Evolutionary conservation across 345 rosid species (phyloP).

Genomic region (Triadica sebifera): DNA sequence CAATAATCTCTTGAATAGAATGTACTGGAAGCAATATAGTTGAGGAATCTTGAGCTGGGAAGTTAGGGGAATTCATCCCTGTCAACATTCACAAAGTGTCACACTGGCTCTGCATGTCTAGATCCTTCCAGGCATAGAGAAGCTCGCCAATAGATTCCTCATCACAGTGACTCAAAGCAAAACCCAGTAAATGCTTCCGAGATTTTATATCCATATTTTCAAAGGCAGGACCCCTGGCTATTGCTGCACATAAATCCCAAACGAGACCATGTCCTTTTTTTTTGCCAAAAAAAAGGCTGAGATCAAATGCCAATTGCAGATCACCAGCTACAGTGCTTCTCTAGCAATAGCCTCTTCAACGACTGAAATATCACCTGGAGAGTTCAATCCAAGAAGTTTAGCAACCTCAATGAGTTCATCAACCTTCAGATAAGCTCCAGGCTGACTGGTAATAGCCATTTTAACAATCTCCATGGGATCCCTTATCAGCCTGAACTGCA

Average conservation of each 20-base stretch:
- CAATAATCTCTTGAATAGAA: constrained; percentile 44
- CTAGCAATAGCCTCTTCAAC: constrained; percentile 98
- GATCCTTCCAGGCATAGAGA: constrained; percentile 95
- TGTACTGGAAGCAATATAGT: constrained; percentile 26
- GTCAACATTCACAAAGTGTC: constrained; percentile 58
- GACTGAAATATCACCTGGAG: constrained; percentile 67
- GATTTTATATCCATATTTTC: constrained; percentile 79
- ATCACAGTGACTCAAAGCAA: constrained; percentile 92
- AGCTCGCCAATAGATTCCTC: constrained; percentile 89
- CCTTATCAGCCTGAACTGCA: constrained; percentile 92
- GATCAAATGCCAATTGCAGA: constrained; percentile 94
- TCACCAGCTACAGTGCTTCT: constrained; percentile 98
- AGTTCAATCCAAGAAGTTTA: constrained; percentile 85
- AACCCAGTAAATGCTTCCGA: constrained; percentile 79
- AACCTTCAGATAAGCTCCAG: constrained; percentile 86
- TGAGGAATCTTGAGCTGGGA: constrained; percentile 37
- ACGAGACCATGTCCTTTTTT: constrained; percentile 88
- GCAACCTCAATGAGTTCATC: constrained; percentile 93
- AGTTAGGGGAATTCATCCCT: constrained; percentile 47
- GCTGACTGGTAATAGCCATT: constrained; percentile 85
- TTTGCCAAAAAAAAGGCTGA: constrained; percentile 73
- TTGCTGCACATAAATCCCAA: constrained; percentile 99
- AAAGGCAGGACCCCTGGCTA: constrained; percentile 94
- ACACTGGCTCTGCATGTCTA: constrained; percentile 85
- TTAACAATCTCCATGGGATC: constrained; percentile 95